Evolutionary conservation across 2,329 filamentous ascomycete species (phyloP), one percentile per base, ranked within the genome.

Genomic region (Colletotrichum lentis): DNA sequence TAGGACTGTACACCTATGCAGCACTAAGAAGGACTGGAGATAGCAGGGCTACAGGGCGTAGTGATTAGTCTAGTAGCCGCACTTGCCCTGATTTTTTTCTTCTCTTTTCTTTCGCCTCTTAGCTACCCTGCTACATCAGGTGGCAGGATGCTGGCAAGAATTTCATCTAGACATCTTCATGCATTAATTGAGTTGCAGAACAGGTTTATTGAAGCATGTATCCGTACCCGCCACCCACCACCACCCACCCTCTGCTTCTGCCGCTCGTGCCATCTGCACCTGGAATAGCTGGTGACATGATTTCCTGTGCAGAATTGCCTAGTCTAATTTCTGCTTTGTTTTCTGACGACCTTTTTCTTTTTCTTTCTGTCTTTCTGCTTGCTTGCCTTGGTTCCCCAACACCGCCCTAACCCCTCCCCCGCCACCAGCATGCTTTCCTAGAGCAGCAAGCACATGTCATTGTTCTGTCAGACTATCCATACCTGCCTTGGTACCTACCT

Each of bases 161-260:
- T 65, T 65, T 65, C 65, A 56, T 68, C 37, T 67, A 67, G 61
- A 53, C 65, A 60, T 59, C 49, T 61, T 69, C 44, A 69, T 69
- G 66, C 66, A 69, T 59, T 69, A 66, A 69, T 56, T 66, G 66
- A 69, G 44, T 66, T 22, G 44, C 12, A 35, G 18, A 31, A 55
- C 20, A n/a, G 31, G 63, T 69, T 46, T 67, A 68, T 49, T 27
- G 67, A 62, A 62, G 64, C 39, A 27, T 58, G 44, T 54, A 24
- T 46, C 66, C 56, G 44, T 54, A 24, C 52, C 66, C 56, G 55
- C 62, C 62, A 69, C 62, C 49, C 43, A 52, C 50, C 12, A 11
- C 27, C 55, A 43, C 58, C 37, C 24, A 24, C 24, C 4, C 24
- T 3, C 24, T n/a, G 41, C 27, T 47, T 27, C 54, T 66, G 43